Percentiles rank a stretch among this genome's conserved stretches.
These are phyloP conservation scores for Pholiota adiposa DNA, from an alignment of 1,284 basidiomycete genomes.

Conservation along the genomic window DNA sequence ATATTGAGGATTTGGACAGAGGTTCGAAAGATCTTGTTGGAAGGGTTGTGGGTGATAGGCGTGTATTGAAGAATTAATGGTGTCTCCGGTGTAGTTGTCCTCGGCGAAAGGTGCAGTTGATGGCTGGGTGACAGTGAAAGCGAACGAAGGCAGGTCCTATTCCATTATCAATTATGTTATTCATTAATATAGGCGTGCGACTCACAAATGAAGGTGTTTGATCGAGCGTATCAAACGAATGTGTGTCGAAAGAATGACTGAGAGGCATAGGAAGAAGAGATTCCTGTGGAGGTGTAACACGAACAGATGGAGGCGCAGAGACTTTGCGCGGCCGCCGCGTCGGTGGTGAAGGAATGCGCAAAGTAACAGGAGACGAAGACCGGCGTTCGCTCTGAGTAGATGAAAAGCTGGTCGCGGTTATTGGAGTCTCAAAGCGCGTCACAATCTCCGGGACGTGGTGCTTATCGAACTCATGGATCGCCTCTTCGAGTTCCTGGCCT, in stretches of 20 bases:
- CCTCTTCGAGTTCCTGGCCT: conserved; percentile 67
- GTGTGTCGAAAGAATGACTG: conserved; percentile 16
- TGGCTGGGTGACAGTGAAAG: conserved; percentile 36
- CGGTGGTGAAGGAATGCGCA: background rate
- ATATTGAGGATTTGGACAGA: conserved; percentile 36
- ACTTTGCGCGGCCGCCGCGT: background rate
- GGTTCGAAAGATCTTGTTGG: conserved; percentile 23
- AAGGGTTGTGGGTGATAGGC: conserved; percentile 10
- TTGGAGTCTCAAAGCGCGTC: conserved; percentile 72
- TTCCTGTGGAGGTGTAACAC: conserved; percentile 2
- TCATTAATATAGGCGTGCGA: background rate
- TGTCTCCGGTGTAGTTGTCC: conserved; percentile 16
- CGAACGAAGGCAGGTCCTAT: conserved; percentile 49
- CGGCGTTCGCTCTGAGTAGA: conserved; percentile 13
- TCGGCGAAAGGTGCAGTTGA: conserved; percentile 17
- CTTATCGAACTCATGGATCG: conserved; percentile 75
- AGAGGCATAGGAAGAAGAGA: conserved; percentile 10
- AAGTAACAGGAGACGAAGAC: conserved; percentile 14
- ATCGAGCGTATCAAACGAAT: conserved; percentile 20
- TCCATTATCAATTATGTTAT: background rate
- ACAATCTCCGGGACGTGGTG: conserved; percentile 65
- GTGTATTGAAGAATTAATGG: conserved; percentile 10
- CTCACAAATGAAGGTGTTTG: conserved; percentile 28
- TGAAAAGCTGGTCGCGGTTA: conserved; percentile 59
- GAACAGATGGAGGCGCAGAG: background rate